Conservation (phyloP, 768 basidiomycete genomes). For the Sarcodon aspratus region DNA sequence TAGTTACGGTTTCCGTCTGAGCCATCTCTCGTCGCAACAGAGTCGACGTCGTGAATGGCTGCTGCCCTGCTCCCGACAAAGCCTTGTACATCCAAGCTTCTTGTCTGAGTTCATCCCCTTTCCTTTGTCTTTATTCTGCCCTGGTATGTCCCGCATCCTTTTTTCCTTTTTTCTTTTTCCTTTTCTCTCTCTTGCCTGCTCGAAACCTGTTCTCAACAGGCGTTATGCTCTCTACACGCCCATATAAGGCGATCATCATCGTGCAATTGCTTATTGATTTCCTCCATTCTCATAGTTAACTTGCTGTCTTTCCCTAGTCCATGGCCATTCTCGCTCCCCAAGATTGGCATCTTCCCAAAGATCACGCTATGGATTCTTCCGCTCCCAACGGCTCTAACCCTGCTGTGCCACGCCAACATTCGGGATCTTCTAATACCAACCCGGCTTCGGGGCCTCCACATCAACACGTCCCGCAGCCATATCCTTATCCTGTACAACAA, state of each 20-base stretch:
- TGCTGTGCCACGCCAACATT: conserved; percentile 39
- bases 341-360: conserved; percentile 65
- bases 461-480: conserved; percentile 30
- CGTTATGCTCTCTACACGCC: too few species aligned
- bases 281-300: too few species aligned
- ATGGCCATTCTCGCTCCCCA: conserved; percentile 75
- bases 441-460: conserved; percentile 19
- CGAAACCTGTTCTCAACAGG: too few species aligned
- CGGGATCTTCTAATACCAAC: conserved; percentile 49
- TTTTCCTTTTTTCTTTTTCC: not conserved
- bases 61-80: too few species aligned
- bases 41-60: too few species aligned
- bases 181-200: not conserved
- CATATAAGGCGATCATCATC: too few species aligned
- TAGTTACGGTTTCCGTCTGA: too few species aligned
- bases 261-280: too few species aligned
- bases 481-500: conserved; percentile 63
- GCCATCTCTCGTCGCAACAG: too few species aligned
- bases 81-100: too few species aligned
- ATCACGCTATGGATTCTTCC: conserved; percentile 50
- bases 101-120: too few species aligned
- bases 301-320: conserved; percentile 16
- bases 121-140: not conserved
- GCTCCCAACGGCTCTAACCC: conserved; percentile 6
- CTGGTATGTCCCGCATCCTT: not conserved